phyloP scores from a whole-genome alignment of 768 basidiomycete species.

The Tulasnella sp. region DNA sequence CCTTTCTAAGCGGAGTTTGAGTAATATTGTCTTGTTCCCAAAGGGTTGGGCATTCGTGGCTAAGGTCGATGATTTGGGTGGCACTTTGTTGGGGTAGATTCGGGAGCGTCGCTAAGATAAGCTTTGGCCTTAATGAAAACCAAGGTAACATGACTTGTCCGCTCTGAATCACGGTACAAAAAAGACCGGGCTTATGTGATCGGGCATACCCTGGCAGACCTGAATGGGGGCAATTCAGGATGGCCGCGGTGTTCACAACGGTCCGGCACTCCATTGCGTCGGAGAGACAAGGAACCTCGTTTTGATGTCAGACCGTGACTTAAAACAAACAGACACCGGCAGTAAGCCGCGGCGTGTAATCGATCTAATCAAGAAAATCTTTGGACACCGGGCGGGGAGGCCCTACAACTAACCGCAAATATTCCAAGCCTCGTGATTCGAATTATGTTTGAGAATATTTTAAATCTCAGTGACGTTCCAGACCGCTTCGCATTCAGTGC shows the following conservation, averaged over 20 bases:
- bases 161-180: background rate
- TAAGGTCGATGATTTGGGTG: background rate
- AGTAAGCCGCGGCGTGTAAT: too few species aligned
- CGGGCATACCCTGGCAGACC: background rate
- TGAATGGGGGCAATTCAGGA: background rate
- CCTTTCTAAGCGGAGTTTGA: background rate
- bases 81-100: background rate
- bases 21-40: background rate
- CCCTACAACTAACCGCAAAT: background rate
- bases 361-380: too few species aligned
- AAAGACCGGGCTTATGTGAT: background rate
- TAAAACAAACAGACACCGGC: background rate
- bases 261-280: background rate
- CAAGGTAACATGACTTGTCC: background rate
- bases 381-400: constrained; percentile 1
- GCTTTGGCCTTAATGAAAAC: background rate
- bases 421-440: background rate
- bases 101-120: background rate
- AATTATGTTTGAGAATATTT: background rate
- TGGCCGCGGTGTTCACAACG: background rate
- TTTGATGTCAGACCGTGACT: background rate
- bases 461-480: background rate
- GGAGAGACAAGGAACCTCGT: background rate
- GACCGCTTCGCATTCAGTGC: background rate
- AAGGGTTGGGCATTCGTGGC: background rate